A percentile compares a stretch with the other conserved stretches of the same genome.
Conservation (phyloP, 164 flowering plant species). For the Berberis vulgaris region DNA sequence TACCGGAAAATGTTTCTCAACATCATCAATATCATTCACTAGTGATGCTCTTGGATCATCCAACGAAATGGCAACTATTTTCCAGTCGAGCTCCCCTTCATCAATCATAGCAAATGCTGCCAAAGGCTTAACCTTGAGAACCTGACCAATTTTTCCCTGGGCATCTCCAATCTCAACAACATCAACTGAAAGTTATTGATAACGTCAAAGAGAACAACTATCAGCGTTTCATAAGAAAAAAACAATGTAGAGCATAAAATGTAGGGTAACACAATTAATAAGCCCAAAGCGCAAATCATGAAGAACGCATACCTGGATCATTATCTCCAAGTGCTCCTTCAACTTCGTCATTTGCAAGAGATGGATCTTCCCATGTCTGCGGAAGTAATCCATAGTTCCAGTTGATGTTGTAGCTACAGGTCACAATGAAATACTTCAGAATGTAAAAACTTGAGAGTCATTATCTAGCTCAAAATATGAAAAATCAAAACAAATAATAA, state of each 20-base stretch:
- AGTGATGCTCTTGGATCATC: slow-evolving; percentile 93
- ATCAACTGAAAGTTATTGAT: slow-evolving; percentile 51
- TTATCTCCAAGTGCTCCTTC: slow-evolving; percentile 94
- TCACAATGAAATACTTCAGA: neutral
- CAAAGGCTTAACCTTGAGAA: slow-evolving; percentile 82
- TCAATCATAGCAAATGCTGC: slow-evolving; percentile 97
- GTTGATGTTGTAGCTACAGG: slow-evolving; percentile 59
- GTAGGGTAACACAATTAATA: neutral
- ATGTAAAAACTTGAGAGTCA: neutral
- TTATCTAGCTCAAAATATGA: neutral
- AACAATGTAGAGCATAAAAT: neutral
- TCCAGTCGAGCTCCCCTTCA: slow-evolving; percentile 99
- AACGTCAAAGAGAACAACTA: neutral
- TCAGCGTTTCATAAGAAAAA: neutral
- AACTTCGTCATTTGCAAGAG: slow-evolving; percentile 70
- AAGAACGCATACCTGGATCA: slow-evolving; percentile 38
- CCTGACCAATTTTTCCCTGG: slow-evolving; percentile 62
- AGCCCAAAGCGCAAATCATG: neutral
- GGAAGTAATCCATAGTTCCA: slow-evolving; percentile 99
- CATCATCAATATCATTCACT: slow-evolving; percentile 83
- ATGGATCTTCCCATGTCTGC: slow-evolving; percentile 99
- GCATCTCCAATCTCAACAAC: slow-evolving; percentile 95
- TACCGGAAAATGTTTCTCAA: slow-evolving; percentile 97
- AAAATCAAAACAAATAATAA: neutral
- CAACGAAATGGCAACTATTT: slow-evolving; percentile 90